Conservation (phyloP, 2,329 filamentous ascomycete species). For the Colletotrichum costaricense region DNA sequence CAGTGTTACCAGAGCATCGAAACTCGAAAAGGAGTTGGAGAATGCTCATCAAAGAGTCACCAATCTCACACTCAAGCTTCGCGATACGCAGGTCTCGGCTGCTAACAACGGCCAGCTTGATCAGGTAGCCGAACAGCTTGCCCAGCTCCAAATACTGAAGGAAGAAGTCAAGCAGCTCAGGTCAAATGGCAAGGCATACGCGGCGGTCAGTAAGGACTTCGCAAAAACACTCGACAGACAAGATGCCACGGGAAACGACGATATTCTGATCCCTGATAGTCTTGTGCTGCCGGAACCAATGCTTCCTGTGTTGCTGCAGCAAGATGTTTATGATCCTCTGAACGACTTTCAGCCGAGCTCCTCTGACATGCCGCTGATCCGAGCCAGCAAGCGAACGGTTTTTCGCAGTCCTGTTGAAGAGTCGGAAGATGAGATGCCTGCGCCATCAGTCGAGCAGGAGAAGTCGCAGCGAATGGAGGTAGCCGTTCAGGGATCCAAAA, state of each 20-base stretch:
- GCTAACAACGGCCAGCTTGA: neutral
- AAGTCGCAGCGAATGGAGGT: slow-evolving; percentile 1
- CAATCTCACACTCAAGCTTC: slow-evolving; percentile 31
- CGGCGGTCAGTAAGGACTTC: neutral
- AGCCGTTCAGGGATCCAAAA: neutral
- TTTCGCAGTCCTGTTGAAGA: slow-evolving; percentile 23
- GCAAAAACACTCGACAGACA: neutral
- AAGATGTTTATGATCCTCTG: neutral
- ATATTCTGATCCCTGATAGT: neutral
- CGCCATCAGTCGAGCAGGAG: slow-evolving; percentile 9
- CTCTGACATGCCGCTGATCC: neutral
- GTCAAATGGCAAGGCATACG: neutral
- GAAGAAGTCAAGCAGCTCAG: neutral
- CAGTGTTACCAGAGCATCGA: neutral
- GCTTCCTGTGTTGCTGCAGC: neutral
- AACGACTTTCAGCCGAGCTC: neutral
- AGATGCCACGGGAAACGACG: neutral
- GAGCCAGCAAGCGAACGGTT: slow-evolving; percentile 1
- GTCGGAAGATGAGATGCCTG: neutral
- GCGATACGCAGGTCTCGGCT: neutral
- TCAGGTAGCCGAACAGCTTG: slow-evolving; percentile 19
- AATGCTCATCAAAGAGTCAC: slow-evolving; percentile 26
- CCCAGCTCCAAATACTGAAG: neutral
- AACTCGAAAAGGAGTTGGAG: slow-evolving; percentile 17
- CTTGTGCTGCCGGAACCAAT: neutral